A percentile compares a stretch with the other conserved stretches of the same genome.
phyloP scores from a whole-genome alignment of 1,139 yeast genomes.

The Trichomonascaceae sp. region DNA sequence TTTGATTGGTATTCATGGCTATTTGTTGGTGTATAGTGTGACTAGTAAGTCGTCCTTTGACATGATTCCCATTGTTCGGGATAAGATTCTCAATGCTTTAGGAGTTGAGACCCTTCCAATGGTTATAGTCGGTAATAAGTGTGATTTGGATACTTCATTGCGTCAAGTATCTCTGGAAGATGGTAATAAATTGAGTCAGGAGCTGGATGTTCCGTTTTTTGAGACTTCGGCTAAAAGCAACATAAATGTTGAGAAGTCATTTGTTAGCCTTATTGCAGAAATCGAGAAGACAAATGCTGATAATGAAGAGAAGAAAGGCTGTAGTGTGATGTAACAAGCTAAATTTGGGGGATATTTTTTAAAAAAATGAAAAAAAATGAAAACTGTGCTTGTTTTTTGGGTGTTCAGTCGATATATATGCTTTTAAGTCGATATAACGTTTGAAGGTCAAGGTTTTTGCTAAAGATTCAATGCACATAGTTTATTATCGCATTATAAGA shows the following conservation, averaged over 20 bases:
- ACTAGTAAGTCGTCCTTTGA: constrained; percentile 77
- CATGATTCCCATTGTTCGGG: constrained; percentile 69
- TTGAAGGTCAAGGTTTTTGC: not conserved
- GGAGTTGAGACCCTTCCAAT: constrained; percentile 73
- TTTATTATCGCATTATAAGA: not conserved
- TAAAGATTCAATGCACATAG: not conserved
- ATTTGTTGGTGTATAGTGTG: constrained; percentile 75
- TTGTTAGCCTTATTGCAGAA: constrained; percentile 61
- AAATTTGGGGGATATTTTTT: not conserved
- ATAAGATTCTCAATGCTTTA: constrained; percentile 70
- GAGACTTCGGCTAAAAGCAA: constrained; percentile 83
- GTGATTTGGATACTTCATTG: constrained; percentile 56
- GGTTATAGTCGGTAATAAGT: constrained; percentile 79
- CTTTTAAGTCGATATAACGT: too few species aligned
- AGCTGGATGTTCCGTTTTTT: constrained; percentile 58
- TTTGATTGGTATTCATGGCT: constrained; percentile 80
- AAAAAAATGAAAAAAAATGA: too few species aligned
- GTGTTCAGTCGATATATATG: not conserved
- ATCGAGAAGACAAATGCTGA: constrained; percentile 61
- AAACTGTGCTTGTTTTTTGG: not conserved
- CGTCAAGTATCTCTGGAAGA: constrained; percentile 58
- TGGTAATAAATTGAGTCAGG: constrained; percentile 57
- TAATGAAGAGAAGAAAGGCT: constrained; percentile 31
- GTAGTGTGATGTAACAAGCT: constrained; percentile 21
- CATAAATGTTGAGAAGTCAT: constrained; percentile 58